These are phyloP conservation scores for Leptographium lundbergii DNA, from an alignment of 2,329 filamentous ascomycete genomes.

Conservation along the genomic window DNA sequence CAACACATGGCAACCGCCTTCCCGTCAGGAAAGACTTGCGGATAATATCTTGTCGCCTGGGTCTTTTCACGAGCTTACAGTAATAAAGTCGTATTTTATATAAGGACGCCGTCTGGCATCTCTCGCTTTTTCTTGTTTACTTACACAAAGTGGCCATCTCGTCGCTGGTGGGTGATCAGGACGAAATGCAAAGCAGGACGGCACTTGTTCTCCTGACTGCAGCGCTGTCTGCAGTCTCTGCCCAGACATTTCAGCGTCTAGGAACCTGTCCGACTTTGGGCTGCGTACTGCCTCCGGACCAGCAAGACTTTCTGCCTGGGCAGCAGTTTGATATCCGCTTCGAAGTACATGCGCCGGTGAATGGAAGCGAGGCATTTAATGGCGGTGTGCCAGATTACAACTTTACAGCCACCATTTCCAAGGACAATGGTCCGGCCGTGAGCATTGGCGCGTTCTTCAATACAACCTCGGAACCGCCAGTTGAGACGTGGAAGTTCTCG, in stretches of 20 bases:
- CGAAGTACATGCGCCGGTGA: constrained; percentile 51
- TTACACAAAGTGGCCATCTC: not conserved
- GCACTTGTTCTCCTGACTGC: not conserved
- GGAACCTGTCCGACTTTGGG: constrained; percentile 46
- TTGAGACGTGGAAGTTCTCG: constrained; percentile 69
- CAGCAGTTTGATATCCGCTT: constrained; percentile 15
- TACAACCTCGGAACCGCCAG: constrained; percentile 9
- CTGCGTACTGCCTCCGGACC: constrained; percentile 48
- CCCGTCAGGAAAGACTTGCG: too few species aligned
- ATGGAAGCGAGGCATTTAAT: constrained; percentile 23
- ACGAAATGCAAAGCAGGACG: not conserved
- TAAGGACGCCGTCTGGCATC: too few species aligned
- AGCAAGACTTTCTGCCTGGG: constrained; percentile 66
- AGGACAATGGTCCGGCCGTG: not conserved
- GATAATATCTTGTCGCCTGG: too few species aligned
- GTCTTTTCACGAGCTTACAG: too few species aligned
- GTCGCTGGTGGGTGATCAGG: too few species aligned
- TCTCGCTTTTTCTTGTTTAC: not conserved
- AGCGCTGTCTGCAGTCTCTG: not conserved
- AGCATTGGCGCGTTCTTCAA: constrained; percentile 9
- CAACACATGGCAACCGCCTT: too few species aligned
- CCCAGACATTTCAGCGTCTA: constrained; percentile 46
- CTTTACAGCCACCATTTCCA: not conserved
- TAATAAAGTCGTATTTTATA: too few species aligned
- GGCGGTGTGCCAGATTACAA: constrained; percentile 14